phyloP scores from a whole-genome alignment of 495 filamentous ascomycete genomes.

The Penicillium daleae region DNA sequence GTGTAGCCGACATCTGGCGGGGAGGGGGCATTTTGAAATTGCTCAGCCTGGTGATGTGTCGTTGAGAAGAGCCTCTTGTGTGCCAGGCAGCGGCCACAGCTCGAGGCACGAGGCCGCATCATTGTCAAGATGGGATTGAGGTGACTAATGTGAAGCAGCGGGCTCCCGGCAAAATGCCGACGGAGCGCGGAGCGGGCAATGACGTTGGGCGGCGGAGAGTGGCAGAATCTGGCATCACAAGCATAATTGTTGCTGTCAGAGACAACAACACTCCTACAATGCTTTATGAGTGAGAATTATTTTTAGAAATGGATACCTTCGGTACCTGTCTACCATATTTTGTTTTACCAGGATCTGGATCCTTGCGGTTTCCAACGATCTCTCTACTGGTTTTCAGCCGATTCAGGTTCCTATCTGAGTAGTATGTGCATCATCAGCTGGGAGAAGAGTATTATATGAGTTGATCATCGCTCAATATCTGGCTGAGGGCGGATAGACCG shows the following conservation, averaged over 20 bases:
- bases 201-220: constrained; percentile 34
- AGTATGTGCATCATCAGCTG: background rate
- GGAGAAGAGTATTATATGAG: too few relatives aligned
- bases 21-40: constrained; percentile 26
- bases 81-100: constrained; percentile 34
- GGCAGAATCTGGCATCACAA: constrained; percentile 35
- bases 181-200: constrained; percentile 17
- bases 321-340: too few relatives aligned
- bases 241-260: too few relatives aligned
- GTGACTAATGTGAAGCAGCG: constrained; percentile 20
- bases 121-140: constrained; percentile 24
- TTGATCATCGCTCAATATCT: too few relatives aligned
- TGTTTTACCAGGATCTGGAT: too few relatives aligned
- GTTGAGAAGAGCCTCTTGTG: constrained; percentile 39
- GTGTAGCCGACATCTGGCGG: constrained; percentile 49
- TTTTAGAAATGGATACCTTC: too few relatives aligned
- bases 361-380: background rate
- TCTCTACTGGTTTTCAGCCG: background rate
- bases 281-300: too few relatives aligned
- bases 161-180: constrained; percentile 21
- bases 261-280: too few relatives aligned
- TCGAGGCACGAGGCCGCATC: constrained; percentile 39
- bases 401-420: background rate
- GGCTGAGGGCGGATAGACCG: too few relatives aligned
- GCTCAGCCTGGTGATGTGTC: constrained; percentile 24